phyloP scores from a whole-genome alignment of 2,329 filamentous ascomycete species.

The Helminthosporium solani region DNA sequence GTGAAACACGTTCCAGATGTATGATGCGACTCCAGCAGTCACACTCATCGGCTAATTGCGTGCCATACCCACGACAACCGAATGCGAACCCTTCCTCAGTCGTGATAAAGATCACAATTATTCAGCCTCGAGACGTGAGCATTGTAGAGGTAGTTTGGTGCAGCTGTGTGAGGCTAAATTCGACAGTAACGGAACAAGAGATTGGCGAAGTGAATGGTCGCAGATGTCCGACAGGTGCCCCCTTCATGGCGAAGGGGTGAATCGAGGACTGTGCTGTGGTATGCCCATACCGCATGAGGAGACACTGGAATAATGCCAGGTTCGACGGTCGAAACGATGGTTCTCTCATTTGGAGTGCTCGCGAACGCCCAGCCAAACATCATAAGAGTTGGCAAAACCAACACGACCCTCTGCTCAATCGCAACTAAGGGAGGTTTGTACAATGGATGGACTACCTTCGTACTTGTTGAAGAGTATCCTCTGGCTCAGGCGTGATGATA shows the following conservation, averaged over 20 bases:
- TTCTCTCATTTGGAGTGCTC: neutral
- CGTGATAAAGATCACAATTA: conserved; percentile 4
- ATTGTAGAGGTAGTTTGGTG: neutral
- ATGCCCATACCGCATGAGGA: no score
- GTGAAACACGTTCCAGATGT: conserved; percentile 33
- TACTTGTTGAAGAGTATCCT: no score
- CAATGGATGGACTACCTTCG: no score
- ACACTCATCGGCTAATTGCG: conserved; percentile 19
- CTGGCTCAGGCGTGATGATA: no score
- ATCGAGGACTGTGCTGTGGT: no score
- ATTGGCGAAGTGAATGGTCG: neutral
- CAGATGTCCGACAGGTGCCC: neutral
- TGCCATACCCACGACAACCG: conserved; percentile 16
- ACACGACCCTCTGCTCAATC: no score
- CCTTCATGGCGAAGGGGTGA: neutral
- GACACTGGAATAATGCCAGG: neutral
- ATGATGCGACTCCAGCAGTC: conserved; percentile 36
- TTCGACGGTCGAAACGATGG: neutral
- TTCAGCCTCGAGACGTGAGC: neutral
- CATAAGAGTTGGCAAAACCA: no score
- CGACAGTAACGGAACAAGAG: neutral
- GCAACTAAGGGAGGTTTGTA: no score
- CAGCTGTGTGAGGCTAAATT: neutral
- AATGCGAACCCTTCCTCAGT: neutral
- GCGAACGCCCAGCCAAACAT: neutral